Base-by-base conservation (phyloP, 2,329 filamentous ascomycete genomes). In the Aspergillus phoenicis region DNA sequence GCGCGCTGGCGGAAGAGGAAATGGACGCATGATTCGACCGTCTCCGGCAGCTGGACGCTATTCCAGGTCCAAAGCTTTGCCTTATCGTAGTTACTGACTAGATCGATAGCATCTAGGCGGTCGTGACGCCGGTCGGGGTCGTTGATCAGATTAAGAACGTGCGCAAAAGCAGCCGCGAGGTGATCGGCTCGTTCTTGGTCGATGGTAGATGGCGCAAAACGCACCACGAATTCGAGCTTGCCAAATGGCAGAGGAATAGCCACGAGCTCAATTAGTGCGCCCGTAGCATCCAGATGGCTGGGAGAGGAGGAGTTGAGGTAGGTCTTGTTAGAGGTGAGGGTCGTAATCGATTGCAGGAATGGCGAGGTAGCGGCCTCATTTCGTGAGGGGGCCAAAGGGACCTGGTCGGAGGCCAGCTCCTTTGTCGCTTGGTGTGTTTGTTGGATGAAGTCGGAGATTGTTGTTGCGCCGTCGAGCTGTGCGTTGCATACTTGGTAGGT, bases 41-140 rank as follows among this genome's bases (percentile, higher is more conserved):
- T 36, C 41, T 20, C 45, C 49, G 13, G 65, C 56, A 33, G 58
- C 20, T 39, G 20, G 22, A 24, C 22, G 13, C 24, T 33, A 43
- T 67, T 68, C 62, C 66, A 68, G 8, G 52, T 17, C 54, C 58
- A 57, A 15, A 68, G 58, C 38, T 63, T 52, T n/a, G 47, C n/a
- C 24, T 51, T 52, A 45, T 68, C 64, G 8, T 52, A n/a, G 8
- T 58, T 20, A 36, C 59, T 59, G 7, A 41, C 38, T 8, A 41
- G 7, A 10, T 41, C 38, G 38, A 41, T 8, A n/a, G 38, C 38
- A 7, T 41, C 15, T n/a, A 41, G 6, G 6, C 38, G 38, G 38
- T 41, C 38, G 38, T 41, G 15, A 17, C 15, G 15, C 15, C 38
- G 38, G 38, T 41, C 38, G n/a, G 38, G 7, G 7, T 41, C 5